phyloP scores from a whole-genome alignment of 371 early-diverging fungal genomes.

The Mucor lusitanicus region DNA sequence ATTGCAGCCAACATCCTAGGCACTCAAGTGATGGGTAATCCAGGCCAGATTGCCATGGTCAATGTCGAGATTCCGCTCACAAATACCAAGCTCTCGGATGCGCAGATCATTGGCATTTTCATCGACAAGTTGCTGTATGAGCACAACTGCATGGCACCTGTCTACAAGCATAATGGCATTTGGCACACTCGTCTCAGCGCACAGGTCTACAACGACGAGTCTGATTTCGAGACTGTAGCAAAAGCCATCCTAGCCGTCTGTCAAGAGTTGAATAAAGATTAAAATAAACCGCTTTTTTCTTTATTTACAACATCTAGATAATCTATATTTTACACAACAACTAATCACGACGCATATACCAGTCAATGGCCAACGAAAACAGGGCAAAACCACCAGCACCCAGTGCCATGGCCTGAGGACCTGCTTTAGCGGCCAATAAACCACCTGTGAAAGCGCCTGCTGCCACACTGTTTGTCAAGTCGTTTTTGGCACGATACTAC shows the following conservation, averaged over 20 bases:
- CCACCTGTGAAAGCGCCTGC: constrained; percentile 97
- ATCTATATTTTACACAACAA: background rate
- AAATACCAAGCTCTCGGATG: constrained; percentile 35
- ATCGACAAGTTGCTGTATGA: constrained; percentile 41
- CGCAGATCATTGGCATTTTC: constrained; percentile 21
- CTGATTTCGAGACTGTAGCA: constrained; percentile 50
- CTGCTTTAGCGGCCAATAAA: constrained; percentile 78
- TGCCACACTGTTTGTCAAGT: constrained; percentile 84
- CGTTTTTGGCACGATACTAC: constrained; percentile 95
- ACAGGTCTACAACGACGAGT: constrained; percentile 60
- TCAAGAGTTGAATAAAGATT: constrained; percentile 26
- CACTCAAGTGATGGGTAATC: constrained; percentile 58
- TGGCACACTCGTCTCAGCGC: constrained; percentile 60
- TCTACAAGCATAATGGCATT: constrained; percentile 48
- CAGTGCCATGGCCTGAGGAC: constrained; percentile 73
- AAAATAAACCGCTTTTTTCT: background rate
- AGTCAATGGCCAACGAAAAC: constrained; percentile 92
- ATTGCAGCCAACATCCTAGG: constrained; percentile 57
- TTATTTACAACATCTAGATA: background rate
- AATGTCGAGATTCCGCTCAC: constrained; percentile 60
- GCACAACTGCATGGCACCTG: constrained; percentile 42
- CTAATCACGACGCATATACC: constrained; percentile 59
- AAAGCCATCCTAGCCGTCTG: constrained; percentile 45
- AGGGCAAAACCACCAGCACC: constrained; percentile 96
- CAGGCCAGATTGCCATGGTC: constrained; percentile 55